These are phyloP conservation scores for Pichia insulana DNA, from an alignment of 805 yeast genomes.

Conservation along the genomic window DNA sequence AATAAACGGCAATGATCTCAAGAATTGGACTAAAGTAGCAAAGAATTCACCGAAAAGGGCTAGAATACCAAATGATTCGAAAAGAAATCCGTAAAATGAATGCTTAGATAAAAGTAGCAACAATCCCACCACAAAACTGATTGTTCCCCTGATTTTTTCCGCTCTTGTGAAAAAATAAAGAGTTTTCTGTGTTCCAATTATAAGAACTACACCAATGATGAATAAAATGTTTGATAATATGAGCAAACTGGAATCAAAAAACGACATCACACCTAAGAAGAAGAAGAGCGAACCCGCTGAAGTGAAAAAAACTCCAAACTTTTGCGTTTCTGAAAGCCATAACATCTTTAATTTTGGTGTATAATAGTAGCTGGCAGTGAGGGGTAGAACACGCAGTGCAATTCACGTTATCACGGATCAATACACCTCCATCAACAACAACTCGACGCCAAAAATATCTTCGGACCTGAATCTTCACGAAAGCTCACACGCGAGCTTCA, in stretches of 20 bases:
- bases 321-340: slow-evolving; percentile 72
- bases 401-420: neutral
- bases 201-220: slow-evolving; percentile 71
- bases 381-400: neutral
- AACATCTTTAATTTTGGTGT: slow-evolving; percentile 41
- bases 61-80: slow-evolving; percentile 84
- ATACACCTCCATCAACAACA: too few relatives aligned
- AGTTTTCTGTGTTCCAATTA: slow-evolving; percentile 84
- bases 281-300: slow-evolving; percentile 77
- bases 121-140: slow-evolving; percentile 73
- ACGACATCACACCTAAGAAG: slow-evolving; percentile 70
- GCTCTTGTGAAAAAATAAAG: slow-evolving; percentile 79
- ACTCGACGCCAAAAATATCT: too few relatives aligned
- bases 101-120: slow-evolving; percentile 62
- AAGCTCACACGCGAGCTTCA: too few relatives aligned
- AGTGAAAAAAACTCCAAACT: slow-evolving; percentile 88
- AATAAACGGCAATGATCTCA: slow-evolving; percentile 78
- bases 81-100: slow-evolving; percentile 75
- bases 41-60: slow-evolving; percentile 88
- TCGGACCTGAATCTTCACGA: too few relatives aligned
- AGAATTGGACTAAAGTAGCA: slow-evolving; percentile 77
- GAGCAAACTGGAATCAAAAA: slow-evolving; percentile 80
- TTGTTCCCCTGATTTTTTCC: slow-evolving; percentile 74
- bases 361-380: too few relatives aligned
- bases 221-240: slow-evolving; percentile 85